Evolutionary conservation across 2,329 filamentous ascomycete species (phyloP).

Genomic region (Ophioceras dolichostomum): DNA sequence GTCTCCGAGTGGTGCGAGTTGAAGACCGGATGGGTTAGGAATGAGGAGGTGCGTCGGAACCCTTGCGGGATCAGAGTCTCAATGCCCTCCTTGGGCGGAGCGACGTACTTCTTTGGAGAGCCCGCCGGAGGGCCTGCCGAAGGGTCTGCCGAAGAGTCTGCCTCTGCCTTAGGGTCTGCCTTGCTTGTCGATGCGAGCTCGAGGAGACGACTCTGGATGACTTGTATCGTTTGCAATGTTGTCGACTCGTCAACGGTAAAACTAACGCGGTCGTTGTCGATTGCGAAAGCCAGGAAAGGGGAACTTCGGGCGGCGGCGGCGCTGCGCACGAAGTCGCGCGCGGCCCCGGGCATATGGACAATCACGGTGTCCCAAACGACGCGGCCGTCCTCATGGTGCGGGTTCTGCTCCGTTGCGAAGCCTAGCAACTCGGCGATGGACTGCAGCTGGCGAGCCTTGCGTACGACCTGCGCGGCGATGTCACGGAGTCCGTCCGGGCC

Average conservation of each 20-base stretch:
- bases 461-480: slow-evolving; percentile 69
- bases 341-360: slow-evolving; percentile 13
- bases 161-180: too few relatives aligned
- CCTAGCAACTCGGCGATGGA: slow-evolving; percentile 50
- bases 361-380: slow-evolving; percentile 12
- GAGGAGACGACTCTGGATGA: too few relatives aligned
- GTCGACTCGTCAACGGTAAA: slow-evolving; percentile 64
- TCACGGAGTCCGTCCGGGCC: slow-evolving; percentile 71
- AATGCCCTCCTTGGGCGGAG: slow-evolving; percentile 15
- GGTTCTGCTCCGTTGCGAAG: slow-evolving; percentile 51
- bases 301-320: too few relatives aligned
- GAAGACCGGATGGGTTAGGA: slow-evolving; percentile 84
- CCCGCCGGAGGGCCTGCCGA: background rate
- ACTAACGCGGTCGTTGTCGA: slow-evolving; percentile 32
- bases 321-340: too few relatives aligned
- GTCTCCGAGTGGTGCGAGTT: slow-evolving; percentile 94
- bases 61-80: slow-evolving; percentile 34
- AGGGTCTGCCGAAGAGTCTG: background rate
- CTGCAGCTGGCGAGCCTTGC: slow-evolving; percentile 58
- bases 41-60: slow-evolving; percentile 61
- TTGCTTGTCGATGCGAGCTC: too few relatives aligned
- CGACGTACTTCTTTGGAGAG: background rate
- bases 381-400: too few relatives aligned
- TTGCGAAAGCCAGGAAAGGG: background rate
- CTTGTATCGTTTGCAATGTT: slow-evolving; percentile 7